phyloP scores from a whole-genome alignment of 2,329 filamentous ascomycete genomes.

The Claviceps humidiphila region DNA sequence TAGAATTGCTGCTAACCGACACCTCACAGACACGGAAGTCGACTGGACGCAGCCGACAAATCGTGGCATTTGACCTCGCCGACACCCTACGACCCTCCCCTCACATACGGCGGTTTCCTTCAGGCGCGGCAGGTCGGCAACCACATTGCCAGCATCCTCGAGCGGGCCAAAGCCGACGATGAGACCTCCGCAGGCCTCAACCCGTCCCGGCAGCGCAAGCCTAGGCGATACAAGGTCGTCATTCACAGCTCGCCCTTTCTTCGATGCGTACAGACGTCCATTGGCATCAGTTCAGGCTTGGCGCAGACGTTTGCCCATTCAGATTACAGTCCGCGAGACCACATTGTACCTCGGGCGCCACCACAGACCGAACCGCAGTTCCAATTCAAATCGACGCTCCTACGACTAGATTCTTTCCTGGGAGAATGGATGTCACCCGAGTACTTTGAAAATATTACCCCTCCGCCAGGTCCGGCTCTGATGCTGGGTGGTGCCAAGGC shows the following conservation, averaged over 20 bases:
- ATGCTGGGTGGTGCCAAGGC: constrained; percentile 86
- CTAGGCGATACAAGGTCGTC: constrained; percentile 60
- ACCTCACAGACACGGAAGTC: constrained; percentile 62
- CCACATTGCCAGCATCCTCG: constrained; percentile 64
- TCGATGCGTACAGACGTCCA: constrained; percentile 82
- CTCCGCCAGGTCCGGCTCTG: constrained; percentile 70
- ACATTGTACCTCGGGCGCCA: constrained; percentile 20
- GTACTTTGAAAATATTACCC: constrained; percentile 86
- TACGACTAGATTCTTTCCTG: constrained; percentile 83
- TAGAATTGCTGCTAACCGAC: neutral
- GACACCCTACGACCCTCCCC: constrained; percentile 86
- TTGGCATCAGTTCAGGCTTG: constrained; percentile 77
- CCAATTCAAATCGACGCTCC: constrained; percentile 40
- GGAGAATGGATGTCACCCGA: constrained; percentile 91
- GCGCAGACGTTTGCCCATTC: constrained; percentile 37
- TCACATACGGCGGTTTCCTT: constrained; percentile 89
- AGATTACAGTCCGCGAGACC: constrained; percentile 19
- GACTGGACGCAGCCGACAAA: constrained; percentile 87
- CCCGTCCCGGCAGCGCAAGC: constrained; percentile 20
- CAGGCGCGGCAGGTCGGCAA: constrained; percentile 72
- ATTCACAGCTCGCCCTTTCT: constrained; percentile 91
- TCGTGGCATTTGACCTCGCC: constrained; percentile 89
- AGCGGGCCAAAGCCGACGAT: constrained; percentile 35
- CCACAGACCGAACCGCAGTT: constrained; percentile 12
- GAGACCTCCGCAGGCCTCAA: constrained; percentile 16